Evolutionary conservation across 148 eudicot genomes (phyloP).

Genomic region (Simmondsia chinensis): DNA sequence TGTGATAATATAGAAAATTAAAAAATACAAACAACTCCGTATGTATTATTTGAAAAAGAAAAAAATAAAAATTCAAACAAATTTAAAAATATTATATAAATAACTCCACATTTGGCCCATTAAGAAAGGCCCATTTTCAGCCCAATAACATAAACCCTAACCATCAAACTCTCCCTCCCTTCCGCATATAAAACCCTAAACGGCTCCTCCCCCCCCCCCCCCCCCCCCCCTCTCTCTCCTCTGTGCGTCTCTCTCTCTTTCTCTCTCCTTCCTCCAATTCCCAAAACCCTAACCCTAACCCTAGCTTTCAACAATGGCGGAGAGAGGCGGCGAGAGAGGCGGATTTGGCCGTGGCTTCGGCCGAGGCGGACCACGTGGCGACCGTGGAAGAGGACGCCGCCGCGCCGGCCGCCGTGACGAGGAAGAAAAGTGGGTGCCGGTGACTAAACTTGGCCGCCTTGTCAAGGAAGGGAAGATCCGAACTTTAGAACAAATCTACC

Average conservation of each 20-base stretch:
- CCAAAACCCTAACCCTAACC: too few species aligned
- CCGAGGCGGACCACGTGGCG: slow-evolving; percentile 38
- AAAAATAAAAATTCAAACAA: too few species aligned
- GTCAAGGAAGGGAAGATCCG: slow-evolving; percentile 48
- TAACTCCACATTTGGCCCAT: too few species aligned
- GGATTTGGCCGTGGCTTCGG: slow-evolving; percentile 64
- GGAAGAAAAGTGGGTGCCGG: slow-evolving; percentile 72
- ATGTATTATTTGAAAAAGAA: too few species aligned
- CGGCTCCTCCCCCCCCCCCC: background rate
- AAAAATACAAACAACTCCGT: too few species aligned
- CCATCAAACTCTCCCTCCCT: background rate
- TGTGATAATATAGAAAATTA: too few species aligned
- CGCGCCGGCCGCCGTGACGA: slow-evolving; percentile 52
- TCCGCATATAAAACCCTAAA: background rate
- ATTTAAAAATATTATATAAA: too few species aligned
- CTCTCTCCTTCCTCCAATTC: too few species aligned
- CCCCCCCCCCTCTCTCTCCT: too few species aligned
- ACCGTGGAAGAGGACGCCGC: slow-evolving; percentile 52
- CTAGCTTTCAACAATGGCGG: slow-evolving; percentile 60
- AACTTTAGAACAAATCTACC: slow-evolving; percentile 65
- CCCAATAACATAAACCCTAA: too few species aligned
- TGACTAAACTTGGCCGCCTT: slow-evolving; percentile 71
- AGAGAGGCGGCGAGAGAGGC: slow-evolving; percentile 49
- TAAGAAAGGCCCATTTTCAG: too few species aligned
- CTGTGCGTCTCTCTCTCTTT: too few species aligned